These are phyloP conservation scores for Cryphonectria parasitica DNA, from an alignment of 2,329 filamentous ascomycete genomes.

Conservation along the genomic window DNA sequence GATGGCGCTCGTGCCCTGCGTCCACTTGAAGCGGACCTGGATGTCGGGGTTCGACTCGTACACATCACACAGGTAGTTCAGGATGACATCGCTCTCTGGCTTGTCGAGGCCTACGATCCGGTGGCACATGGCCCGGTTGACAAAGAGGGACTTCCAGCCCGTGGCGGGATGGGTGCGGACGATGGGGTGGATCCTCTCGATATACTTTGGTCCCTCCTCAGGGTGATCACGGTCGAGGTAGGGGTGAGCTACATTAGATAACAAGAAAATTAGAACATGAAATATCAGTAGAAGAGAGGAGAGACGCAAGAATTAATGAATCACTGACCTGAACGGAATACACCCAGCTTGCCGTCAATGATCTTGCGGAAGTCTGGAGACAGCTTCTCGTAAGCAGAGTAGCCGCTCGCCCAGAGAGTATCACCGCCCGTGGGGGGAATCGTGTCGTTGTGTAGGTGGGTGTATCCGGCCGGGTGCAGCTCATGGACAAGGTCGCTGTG, in stretches of 20 bases:
- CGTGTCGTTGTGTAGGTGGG: constrained; percentile 71
- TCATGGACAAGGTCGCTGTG: constrained; percentile 75
- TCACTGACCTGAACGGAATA: constrained; percentile 56
- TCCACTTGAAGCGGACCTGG: constrained; percentile 74
- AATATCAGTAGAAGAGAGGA: not conserved
- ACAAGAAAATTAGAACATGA: not conserved
- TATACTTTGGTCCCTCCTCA: constrained; percentile 62
- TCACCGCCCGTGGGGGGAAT: constrained; percentile 69
- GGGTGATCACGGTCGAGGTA: constrained; percentile 69
- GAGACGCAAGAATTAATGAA: no score
- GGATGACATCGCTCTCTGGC: constrained; percentile 69
- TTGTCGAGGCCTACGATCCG: constrained; percentile 71
- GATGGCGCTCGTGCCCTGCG: constrained; percentile 65
- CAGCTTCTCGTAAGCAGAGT: constrained; percentile 73
- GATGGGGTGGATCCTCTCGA: constrained; percentile 71
- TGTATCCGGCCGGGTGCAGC: constrained; percentile 70
- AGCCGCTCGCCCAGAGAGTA: constrained; percentile 73
- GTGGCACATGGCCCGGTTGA: constrained; percentile 71
- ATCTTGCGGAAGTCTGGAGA: constrained; percentile 71
- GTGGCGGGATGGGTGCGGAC: constrained; percentile 74
- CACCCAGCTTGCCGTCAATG: constrained; percentile 67
- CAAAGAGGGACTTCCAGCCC: constrained; percentile 74
- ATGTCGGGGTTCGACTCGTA: constrained; percentile 73
- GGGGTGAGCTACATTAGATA: constrained; percentile 51
- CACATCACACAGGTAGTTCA: constrained; percentile 69